A percentile compares a stretch with the other conserved stretches of the same genome.
phyloP scores from a whole-genome alignment of 345 rosid species.

The Camelina laxa region DNA sequence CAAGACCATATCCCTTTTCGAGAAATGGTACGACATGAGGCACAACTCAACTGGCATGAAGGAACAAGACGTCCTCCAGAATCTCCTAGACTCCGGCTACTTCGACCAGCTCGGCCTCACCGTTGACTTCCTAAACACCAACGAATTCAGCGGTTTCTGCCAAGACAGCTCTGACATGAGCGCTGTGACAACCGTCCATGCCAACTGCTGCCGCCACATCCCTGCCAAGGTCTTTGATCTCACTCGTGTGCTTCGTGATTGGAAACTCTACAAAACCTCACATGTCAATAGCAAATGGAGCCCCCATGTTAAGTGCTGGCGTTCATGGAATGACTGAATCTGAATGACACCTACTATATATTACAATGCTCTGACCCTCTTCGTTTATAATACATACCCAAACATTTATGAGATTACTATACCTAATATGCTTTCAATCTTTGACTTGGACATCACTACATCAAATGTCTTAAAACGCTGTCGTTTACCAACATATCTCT shows the following conservation, averaged over 20 bases:
- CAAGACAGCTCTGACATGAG: conserved; percentile 57
- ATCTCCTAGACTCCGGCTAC: conserved; percentile 49
- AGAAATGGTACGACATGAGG: conserved; percentile 65
- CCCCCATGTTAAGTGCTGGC: conserved; percentile 43
- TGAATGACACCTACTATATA: conserved; percentile 14
- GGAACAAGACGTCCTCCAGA: conserved; percentile 73
- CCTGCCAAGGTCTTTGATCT: conserved; percentile 71
- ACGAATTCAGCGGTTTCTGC: conserved; percentile 80
- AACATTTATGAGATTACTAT: neutral
- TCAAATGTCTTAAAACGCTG: neutral
- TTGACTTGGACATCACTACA: neutral
- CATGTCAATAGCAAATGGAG: conserved; percentile 50
- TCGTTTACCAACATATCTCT: neutral
- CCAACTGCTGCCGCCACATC: conserved; percentile 82
- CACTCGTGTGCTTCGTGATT: conserved; percentile 54
- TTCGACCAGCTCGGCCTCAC: conserved; percentile 47
- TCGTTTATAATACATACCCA: neutral
- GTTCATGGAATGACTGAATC: conserved; percentile 49
- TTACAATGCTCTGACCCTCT: conserved; percentile 16
- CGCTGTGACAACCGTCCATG: conserved; percentile 68
- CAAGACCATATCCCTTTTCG: conserved; percentile 62
- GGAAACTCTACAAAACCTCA: conserved; percentile 58
- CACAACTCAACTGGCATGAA: conserved; percentile 58
- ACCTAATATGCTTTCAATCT: neutral
- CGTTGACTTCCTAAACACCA: conserved; percentile 59